Percentiles rank a stretch among this genome's conserved stretches.
Evolutionary conservation across 2,329 filamentous ascomycete species (phyloP).

Genomic region (Arthrobotrys conoides): DNA sequence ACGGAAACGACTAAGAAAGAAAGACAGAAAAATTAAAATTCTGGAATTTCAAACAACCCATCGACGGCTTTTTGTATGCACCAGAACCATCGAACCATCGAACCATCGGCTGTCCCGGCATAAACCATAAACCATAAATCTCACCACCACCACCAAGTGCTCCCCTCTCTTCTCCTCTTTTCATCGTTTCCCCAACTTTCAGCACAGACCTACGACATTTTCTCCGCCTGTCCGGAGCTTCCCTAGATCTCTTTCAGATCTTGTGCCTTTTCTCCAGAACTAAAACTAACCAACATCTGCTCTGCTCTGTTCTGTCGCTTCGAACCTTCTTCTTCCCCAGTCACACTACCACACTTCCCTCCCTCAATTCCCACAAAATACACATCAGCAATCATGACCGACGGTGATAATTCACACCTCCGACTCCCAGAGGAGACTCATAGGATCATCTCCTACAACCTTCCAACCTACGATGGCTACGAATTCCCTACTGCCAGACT

Average conservation of each 20-base stretch:
- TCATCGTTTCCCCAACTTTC: conserved; percentile 13
- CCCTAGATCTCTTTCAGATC: conserved; percentile 23
- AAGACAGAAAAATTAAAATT: conserved; percentile 23
- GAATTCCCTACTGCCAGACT: conserved; percentile 75
- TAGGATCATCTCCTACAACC: conserved; percentile 41
- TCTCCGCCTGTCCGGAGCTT: conserved; percentile 31
- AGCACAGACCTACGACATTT: conserved; percentile 10
- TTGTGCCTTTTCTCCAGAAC: conserved; percentile 23
- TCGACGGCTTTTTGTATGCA: no score
- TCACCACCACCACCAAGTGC: neutral
- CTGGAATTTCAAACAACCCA: conserved; percentile 5
- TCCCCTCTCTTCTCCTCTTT: neutral
- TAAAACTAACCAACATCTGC: neutral
- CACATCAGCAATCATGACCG: conserved; percentile 31
- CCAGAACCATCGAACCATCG: no score
- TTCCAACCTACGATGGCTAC: conserved; percentile 68
- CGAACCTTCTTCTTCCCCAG: neutral
- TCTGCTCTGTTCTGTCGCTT: neutral
- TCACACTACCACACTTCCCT: conserved; percentile 30
- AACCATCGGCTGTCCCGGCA: conserved; percentile 21
- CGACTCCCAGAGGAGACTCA: conserved; percentile 21
- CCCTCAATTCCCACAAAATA: neutral
- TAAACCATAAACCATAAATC: conserved; percentile 1
- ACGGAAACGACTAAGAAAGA: conserved; percentile 26
- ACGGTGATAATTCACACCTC: conserved; percentile 34